phyloP scores from a whole-genome alignment of 148 eudicot species.

The Spergularia marina region DNA sequence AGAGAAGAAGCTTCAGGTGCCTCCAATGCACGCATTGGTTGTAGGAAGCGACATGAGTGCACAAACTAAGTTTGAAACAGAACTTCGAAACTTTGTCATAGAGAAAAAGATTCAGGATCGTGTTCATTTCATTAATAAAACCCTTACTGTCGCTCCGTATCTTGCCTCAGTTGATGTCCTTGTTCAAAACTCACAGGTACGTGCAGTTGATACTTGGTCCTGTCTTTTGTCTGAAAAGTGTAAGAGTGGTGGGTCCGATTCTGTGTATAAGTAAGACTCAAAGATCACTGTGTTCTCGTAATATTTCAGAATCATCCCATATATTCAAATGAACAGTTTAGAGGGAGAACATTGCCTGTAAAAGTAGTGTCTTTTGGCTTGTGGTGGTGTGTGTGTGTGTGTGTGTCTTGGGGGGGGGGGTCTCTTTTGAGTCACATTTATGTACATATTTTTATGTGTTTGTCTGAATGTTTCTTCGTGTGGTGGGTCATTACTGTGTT shows the following conservation, averaged over 20 bases:
- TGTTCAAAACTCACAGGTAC: conserved; percentile 94
- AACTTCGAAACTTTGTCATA: conserved; percentile 69
- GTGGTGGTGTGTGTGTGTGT: too few species aligned
- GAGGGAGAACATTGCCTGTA: background rate
- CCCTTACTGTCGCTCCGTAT: conserved; percentile 83
- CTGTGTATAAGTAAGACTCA: background rate
- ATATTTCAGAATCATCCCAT: background rate
- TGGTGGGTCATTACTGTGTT: too few species aligned
- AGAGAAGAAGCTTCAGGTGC: conserved; percentile 76
- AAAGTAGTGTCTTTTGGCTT: too few species aligned
- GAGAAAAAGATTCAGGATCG: conserved; percentile 67
- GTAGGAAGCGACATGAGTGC: conserved; percentile 97
- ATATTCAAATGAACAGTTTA: background rate
- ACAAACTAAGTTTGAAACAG: conserved; percentile 89
- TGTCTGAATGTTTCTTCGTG: too few species aligned
- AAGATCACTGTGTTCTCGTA: background rate
- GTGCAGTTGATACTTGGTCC: conserved; percentile 16
- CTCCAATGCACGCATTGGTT: conserved; percentile 80
- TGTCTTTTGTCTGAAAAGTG: conserved; percentile 7
- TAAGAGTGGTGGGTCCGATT: background rate
- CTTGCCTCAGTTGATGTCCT: conserved; percentile 91
- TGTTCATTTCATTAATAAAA: conserved; percentile 92
- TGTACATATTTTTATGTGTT: too few species aligned
- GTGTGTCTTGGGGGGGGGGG: too few species aligned
- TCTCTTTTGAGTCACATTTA: too few species aligned